Conservation (phyloP, 495 filamentous ascomycete species). For the Talaromyces trachyspermus region DNA sequence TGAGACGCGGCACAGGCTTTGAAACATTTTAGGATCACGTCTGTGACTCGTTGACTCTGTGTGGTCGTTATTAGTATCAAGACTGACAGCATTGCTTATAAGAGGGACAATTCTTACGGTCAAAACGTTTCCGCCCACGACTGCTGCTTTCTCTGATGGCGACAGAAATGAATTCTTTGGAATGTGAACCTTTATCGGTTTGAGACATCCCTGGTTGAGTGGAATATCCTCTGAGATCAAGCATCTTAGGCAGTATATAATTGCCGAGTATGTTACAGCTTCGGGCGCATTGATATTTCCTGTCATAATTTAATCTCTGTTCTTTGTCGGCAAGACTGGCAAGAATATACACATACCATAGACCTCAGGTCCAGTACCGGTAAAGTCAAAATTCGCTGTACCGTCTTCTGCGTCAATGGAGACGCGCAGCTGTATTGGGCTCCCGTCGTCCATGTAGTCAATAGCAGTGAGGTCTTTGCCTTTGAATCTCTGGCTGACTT, state of each 20-base stretch:
- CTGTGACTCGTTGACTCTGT: constrained; percentile 67
- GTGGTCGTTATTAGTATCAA: not conserved
- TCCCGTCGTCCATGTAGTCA: constrained; percentile 86
- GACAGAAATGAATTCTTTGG: constrained; percentile 71
- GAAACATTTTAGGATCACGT: constrained; percentile 83
- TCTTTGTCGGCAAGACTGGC: not conserved
- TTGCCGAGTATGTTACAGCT: constrained; percentile 81
- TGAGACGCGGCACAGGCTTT: constrained; percentile 78
- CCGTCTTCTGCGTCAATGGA: constrained; percentile 70
- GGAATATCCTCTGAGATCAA: constrained; percentile 87
- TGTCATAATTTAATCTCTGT: constrained; percentile 3
- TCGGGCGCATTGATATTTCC: constrained; percentile 82
- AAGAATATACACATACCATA: constrained; percentile 39
- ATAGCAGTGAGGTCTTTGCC: constrained; percentile 64
- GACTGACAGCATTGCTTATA: not conserved
- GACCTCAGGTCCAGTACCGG: constrained; percentile 67
- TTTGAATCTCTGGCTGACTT: constrained; percentile 62
- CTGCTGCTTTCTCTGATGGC: constrained; percentile 74
- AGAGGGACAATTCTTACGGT: constrained; percentile 29
- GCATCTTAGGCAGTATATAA: constrained; percentile 85
- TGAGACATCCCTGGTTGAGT: constrained; percentile 87
- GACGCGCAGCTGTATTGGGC: constrained; percentile 67
- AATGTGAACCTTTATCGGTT: constrained; percentile 72
- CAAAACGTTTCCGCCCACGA: constrained; percentile 82
- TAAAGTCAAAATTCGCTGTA: constrained; percentile 78